Evolutionary conservation across 2,329 filamentous ascomycete species (phyloP).

Genomic region (Xylariaceae sp.): DNA sequence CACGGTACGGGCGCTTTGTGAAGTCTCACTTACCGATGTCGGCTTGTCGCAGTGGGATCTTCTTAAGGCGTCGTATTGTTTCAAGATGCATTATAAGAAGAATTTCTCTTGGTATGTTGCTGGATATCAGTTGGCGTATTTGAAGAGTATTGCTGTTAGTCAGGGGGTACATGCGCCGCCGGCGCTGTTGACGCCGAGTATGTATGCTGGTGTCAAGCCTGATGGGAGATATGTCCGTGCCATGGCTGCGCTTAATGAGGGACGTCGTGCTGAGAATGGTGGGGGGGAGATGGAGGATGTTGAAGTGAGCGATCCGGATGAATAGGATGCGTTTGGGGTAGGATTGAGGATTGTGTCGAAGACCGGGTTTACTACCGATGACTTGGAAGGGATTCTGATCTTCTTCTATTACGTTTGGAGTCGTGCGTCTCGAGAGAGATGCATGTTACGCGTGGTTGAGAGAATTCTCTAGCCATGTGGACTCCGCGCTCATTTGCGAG

Average conservation of each 20-base stretch:
- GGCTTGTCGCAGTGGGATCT: constrained; percentile 42
- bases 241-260: constrained; percentile 20
- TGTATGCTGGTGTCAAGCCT: constrained; percentile 27
- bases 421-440: neutral
- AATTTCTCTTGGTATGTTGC: constrained; percentile 44
- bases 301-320: constrained; percentile 11
- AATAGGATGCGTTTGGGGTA: neutral
- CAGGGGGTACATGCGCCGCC: constrained; percentile 18
- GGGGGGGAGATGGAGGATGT: constrained; percentile 13
- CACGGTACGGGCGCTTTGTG: constrained; percentile 31
- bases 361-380: neutral
- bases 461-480: too few species aligned
- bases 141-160: constrained; percentile 39
- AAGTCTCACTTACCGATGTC: constrained; percentile 22
- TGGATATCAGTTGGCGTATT: constrained; percentile 42
- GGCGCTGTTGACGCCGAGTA: constrained; percentile 33
- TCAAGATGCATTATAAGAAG: constrained; percentile 34
- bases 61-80: constrained; percentile 47
- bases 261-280: constrained; percentile 14
- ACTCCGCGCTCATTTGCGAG: too few species aligned
- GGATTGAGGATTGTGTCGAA: neutral
- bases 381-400: neutral
- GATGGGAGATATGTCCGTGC: constrained; percentile 27
- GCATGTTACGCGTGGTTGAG: too few species aligned
- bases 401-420: neutral